Conservation (phyloP, 768 basidiomycete genomes). For the Russula sp. region DNA sequence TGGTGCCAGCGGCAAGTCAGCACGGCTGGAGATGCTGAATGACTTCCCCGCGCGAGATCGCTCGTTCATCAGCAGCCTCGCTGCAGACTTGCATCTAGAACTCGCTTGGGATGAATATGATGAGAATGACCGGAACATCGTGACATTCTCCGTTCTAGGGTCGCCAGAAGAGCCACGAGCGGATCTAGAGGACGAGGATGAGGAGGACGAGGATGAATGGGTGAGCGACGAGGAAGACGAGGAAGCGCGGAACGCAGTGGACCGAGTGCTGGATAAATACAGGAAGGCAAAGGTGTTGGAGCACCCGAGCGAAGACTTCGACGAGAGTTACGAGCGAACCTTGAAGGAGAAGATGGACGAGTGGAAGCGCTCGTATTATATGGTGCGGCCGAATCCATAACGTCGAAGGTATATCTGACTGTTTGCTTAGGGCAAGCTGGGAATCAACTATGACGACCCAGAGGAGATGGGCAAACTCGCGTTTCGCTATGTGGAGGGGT, state of each 20-base stretch:
- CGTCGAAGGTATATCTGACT: constrained; percentile 16
- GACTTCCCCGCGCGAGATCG: constrained; percentile 74
- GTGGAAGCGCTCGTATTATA: constrained; percentile 63
- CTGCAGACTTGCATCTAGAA: constrained; percentile 67
- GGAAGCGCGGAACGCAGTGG: constrained; percentile 65
- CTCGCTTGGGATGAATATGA: constrained; percentile 94
- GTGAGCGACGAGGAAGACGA: constrained; percentile 53
- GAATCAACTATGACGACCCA: constrained; percentile 65
- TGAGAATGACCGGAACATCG: constrained; percentile 69
- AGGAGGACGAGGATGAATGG: constrained; percentile 26
- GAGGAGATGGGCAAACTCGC: constrained; percentile 62
- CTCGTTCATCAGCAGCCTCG: constrained; percentile 68
- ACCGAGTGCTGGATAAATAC: constrained; percentile 83
- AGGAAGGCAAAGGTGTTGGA: constrained; percentile 72
- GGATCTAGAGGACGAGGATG: constrained; percentile 33
- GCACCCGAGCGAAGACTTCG: constrained; percentile 69
- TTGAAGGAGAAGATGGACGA: constrained; percentile 22
- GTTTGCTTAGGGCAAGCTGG: constrained; percentile 68
- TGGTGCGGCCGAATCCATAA: constrained; percentile 38
- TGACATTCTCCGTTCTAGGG: constrained; percentile 57
- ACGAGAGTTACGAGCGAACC: constrained; percentile 59
- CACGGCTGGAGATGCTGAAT: constrained; percentile 63
- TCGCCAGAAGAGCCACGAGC: constrained; percentile 31
- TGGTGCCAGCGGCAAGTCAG: constrained; percentile 29
- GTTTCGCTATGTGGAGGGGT: constrained; percentile 82